Percentiles rank a stretch among this genome's conserved stretches.
phyloP scores from a whole-genome alignment of 148 eudicot genomes.

The Rhododendron molle region DNA sequence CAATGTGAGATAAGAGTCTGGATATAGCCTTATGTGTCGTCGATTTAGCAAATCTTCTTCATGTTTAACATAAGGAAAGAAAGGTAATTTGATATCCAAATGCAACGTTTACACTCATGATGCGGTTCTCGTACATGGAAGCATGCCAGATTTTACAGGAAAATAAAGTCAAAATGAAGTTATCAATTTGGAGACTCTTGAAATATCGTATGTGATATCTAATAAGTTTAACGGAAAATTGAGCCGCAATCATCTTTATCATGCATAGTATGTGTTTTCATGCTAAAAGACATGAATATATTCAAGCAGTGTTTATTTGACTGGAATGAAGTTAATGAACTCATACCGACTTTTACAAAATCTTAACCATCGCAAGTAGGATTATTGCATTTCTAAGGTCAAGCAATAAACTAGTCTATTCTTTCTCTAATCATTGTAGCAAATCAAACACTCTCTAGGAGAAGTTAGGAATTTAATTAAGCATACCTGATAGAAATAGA shows the following conservation, averaged over 20 bases:
- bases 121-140: neutral
- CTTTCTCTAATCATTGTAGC: neutral
- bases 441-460: neutral
- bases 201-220: neutral
- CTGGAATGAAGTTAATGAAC: neutral
- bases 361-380: neutral
- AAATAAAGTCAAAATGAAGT: too few relatives aligned
- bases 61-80: neutral
- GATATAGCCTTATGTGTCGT: neutral
- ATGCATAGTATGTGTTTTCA: neutral
- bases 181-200: neutral
- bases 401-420: neutral
- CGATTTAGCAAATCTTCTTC: neutral
- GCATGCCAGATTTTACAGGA: neutral
- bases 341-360: neutral
- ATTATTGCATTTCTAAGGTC: neutral
- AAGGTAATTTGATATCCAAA: neutral
- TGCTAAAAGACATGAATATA: neutral
- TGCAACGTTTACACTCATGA: neutral
- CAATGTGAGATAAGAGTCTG: neutral
- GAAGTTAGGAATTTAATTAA: neutral
- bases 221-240: too few relatives aligned
- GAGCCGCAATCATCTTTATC: too few relatives aligned
- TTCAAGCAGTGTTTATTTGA: neutral
- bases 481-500: conserved; percentile 41